Conservation (phyloP, 805 yeast species). For the Nematodospora valgi region DNA sequence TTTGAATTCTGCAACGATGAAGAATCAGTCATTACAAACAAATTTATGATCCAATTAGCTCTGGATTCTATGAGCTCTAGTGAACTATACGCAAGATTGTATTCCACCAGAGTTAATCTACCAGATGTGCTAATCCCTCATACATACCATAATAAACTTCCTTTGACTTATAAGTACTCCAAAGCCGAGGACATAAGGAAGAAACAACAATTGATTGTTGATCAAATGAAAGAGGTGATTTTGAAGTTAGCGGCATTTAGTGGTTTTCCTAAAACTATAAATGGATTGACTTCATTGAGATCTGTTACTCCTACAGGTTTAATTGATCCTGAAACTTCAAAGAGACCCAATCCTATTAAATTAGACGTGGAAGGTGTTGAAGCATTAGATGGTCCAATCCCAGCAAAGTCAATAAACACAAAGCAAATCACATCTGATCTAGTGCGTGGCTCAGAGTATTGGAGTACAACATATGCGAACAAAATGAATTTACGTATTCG, state of each 20-base stretch:
- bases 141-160: no score
- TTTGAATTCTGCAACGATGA: no score
- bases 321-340: constrained; percentile 16
- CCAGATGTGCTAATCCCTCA: no score
- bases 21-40: no score
- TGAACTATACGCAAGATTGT: no score
- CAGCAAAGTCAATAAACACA: constrained; percentile 21
- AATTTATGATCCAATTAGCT: no score
- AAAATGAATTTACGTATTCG: constrained; percentile 67
- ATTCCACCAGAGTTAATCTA: no score
- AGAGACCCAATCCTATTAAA: constrained; percentile 20
- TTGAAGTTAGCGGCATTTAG: constrained; percentile 71
- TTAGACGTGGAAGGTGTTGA: constrained; percentile 19
- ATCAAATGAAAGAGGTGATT: constrained; percentile 65
- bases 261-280: constrained; percentile 80
- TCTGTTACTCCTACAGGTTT: constrained; percentile 54
- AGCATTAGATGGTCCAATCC: constrained; percentile 33
- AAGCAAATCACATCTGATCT: constrained; percentile 20
- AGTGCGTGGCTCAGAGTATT: constrained; percentile 55
- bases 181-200: constrained; percentile 23
- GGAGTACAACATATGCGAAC: constrained; percentile 63
- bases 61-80: no score
- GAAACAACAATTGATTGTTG: constrained; percentile 31
- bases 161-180: constrained; percentile 16
- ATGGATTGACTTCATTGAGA: constrained; percentile 61